phyloP scores from a whole-genome alignment of 805 yeast genomes.

The Candida parachauliodes region DNA sequence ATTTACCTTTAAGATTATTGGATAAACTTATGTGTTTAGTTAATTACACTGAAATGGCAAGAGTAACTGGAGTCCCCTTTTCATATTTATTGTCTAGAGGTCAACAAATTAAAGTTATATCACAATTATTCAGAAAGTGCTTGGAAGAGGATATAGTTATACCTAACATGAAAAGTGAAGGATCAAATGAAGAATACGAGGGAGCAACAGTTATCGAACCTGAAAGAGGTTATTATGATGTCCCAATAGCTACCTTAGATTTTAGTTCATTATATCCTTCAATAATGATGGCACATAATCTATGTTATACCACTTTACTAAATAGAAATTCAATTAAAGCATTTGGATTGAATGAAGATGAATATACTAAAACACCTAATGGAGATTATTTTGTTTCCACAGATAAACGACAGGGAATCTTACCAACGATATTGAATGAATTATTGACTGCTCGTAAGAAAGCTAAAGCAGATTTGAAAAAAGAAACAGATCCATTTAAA shows the following conservation, averaged over 20 bases:
- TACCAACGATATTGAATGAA: conserved; percentile 90
- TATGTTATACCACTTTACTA: conserved; percentile 89
- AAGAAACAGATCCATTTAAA: conserved; percentile 91
- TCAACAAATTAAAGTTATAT: conserved; percentile 95
- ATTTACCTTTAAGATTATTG: conserved; percentile 78
- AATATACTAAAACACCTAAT: conserved; percentile 84
- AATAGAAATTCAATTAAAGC: conserved; percentile 66
- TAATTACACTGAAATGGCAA: conserved; percentile 98
- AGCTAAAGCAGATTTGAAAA: conserved; percentile 86
- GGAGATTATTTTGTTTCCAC: conserved; percentile 85
- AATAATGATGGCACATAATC: conserved; percentile 98
- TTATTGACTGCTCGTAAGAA: conserved; percentile 86
- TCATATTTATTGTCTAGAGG: conserved; percentile 87
- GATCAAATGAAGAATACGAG: conserved; percentile 87
- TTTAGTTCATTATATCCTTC: conserved; percentile 97
- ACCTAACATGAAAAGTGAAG: conserved; percentile 84
- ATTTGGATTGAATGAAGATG: conserved; percentile 61
- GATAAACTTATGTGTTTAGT: conserved; percentile 96
- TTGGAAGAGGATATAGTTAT: conserved; percentile 79
- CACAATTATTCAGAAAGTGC: conserved; percentile 93
- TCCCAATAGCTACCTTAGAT: conserved; percentile 96
- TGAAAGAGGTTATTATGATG: conserved; percentile 88
- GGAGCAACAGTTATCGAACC: conserved; percentile 99
- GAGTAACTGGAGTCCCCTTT: conserved; percentile 98
- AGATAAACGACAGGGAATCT: conserved; percentile 69